Conservation (phyloP, 2,329 filamentous ascomycete species). For the Talaromyces sp. region DNA sequence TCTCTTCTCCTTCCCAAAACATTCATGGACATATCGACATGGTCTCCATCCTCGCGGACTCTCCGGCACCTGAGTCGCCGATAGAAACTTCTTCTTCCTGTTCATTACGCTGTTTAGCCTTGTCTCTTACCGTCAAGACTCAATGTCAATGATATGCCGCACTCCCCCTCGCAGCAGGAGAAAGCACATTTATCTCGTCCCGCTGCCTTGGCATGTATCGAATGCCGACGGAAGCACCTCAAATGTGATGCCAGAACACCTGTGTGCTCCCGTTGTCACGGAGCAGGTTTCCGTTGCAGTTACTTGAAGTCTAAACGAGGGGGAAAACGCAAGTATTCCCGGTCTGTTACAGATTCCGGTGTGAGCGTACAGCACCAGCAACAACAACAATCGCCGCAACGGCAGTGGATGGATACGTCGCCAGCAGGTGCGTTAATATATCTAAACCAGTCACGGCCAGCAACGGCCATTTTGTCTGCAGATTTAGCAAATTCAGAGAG, state of each 20-base stretch:
- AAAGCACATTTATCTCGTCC: constrained; percentile 5
- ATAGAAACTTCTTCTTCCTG: not conserved
- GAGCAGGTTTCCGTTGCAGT: not conserved
- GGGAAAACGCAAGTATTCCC: constrained; percentile 9
- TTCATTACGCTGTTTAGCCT: not conserved
- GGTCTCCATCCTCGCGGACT: not conserved
- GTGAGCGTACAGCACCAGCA: not conserved
- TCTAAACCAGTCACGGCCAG: not conserved
- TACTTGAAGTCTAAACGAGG: constrained; percentile 12
- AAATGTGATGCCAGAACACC: constrained; percentile 10
- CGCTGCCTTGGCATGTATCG: constrained; percentile 7
- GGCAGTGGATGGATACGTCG: not conserved
- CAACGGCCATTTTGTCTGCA: not conserved
- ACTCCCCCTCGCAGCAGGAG: not conserved
- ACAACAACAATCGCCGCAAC: not conserved
- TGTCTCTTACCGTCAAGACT: not conserved
- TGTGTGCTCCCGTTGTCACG: constrained; percentile 9
- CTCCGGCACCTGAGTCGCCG: not conserved
- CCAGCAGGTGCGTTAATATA: constrained; percentile 8
- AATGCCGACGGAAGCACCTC: constrained; percentile 12
- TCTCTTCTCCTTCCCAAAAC: not conserved
- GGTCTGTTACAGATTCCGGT: not conserved
- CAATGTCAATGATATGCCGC: constrained; percentile 3
- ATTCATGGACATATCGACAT: not conserved
- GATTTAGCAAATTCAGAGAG: not conserved